Percentiles rank a stretch among this genome's conserved stretches.
Conservation (phyloP, 2,329 filamentous ascomycete species). For the Scopulariopsis brevicaulis region DNA sequence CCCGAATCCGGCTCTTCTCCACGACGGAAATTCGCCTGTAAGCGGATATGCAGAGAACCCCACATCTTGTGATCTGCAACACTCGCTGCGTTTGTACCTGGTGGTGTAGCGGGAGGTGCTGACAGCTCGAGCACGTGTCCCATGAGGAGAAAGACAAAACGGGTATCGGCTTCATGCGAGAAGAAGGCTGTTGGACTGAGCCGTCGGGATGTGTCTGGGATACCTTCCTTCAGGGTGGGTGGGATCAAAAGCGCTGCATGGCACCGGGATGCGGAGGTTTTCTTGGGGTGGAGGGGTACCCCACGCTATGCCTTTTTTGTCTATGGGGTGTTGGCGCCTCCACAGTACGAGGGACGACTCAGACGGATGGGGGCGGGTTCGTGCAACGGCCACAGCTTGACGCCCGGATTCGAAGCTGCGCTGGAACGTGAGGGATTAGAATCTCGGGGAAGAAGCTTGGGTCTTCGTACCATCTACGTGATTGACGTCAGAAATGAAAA, state of each 20-base stretch:
- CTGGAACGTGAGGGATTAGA: not conserved
- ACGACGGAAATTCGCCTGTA: not conserved
- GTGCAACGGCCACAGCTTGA: not conserved
- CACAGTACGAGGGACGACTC: not conserved
- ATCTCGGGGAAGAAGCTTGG: no score
- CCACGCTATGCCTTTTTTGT: conserved; percentile 1
- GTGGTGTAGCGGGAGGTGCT: not conserved
- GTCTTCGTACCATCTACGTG: no score
- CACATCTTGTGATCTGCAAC: not conserved
- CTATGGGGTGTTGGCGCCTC: not conserved
- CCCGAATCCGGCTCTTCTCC: not conserved
- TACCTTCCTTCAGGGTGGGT: not conserved
- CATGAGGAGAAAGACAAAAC: not conserved
- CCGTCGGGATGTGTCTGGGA: conserved; percentile 1
- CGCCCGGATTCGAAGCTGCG: not conserved
- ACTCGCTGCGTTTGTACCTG: not conserved
- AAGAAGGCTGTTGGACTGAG: not conserved
- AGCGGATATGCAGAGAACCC: not conserved
- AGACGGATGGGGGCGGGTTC: not conserved
- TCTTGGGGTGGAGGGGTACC: not conserved
- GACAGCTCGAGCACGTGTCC: not conserved
- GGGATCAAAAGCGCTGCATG: not conserved
- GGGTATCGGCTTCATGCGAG: not conserved
- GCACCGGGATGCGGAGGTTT: not conserved
- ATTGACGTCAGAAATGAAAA: no score